Evolutionary conservation across 139 green algal genomes (phyloP).

Genomic region (Parachlorella kessleri): DNA sequence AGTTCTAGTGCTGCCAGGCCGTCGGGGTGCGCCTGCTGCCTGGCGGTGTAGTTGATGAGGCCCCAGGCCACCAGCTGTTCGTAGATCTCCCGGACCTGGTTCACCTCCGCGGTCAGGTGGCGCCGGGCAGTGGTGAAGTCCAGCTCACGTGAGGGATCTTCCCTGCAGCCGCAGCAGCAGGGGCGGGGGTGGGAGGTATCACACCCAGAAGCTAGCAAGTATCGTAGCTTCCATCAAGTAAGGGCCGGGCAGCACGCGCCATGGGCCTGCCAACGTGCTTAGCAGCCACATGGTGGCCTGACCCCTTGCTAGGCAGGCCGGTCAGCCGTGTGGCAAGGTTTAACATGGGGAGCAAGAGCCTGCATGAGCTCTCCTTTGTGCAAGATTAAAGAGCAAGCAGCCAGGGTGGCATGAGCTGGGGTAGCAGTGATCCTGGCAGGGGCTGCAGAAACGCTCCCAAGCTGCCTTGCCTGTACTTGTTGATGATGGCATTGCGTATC

Average conservation of each 20-base stretch:
- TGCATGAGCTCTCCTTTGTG: too few relatives aligned
- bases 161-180: constrained; percentile 13
- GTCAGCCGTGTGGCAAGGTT: background rate
- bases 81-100: constrained; percentile 67
- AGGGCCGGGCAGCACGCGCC: too few relatives aligned
- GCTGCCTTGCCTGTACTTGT: constrained; percentile 58
- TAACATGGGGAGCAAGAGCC: too few relatives aligned
- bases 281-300: too few relatives aligned
- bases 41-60: constrained; percentile 82
- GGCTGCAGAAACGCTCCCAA: too few relatives aligned
- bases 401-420: too few relatives aligned
- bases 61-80: constrained; percentile 84
- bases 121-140: constrained; percentile 65
- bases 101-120: constrained; percentile 64
- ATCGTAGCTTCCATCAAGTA: too few relatives aligned
- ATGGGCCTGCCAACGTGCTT: too few relatives aligned
- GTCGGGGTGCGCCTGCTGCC: background rate
- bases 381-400: too few relatives aligned
- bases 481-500: constrained; percentile 75
- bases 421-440: too few relatives aligned
- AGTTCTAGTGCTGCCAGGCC: background rate
- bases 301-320: too few relatives aligned
- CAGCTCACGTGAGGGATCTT: constrained; percentile 52
- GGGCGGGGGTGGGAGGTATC: background rate
- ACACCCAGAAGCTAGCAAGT: too few relatives aligned